Percentiles rank a stretch among this genome's conserved stretches.
Conservation (phyloP, 495 filamentous ascomycete genomes). For the Sabuloglossum arenarium region DNA sequence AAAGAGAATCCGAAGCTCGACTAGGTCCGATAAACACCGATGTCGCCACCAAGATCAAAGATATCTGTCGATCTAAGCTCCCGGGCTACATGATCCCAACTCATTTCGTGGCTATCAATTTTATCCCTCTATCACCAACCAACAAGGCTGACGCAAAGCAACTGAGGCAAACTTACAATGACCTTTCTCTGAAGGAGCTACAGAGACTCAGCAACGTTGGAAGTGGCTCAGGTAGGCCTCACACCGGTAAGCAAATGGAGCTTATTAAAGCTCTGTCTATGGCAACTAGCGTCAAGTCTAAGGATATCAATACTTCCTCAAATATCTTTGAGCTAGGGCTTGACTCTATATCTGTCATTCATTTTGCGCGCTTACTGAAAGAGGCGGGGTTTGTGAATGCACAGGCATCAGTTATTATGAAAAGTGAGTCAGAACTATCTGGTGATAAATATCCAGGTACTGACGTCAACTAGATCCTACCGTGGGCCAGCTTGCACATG, state of each 20-base stretch:
- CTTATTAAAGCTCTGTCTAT: conserved; percentile 30
- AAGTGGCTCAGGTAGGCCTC: conserved; percentile 15
- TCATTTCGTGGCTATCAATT: conserved; percentile 40
- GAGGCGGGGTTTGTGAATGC: conserved; percentile 31
- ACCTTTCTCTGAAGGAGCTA: not conserved
- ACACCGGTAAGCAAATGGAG: conserved; percentile 19
- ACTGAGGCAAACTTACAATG: conserved; percentile 18
- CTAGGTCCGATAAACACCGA: conserved; percentile 5
- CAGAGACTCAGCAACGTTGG: conserved; percentile 5
- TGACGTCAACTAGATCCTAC: conserved; percentile 24
- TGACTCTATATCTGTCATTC: conserved; percentile 62
- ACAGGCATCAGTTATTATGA: conserved; percentile 42
- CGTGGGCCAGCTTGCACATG: conserved; percentile 25
- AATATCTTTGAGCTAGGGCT: conserved; percentile 67
- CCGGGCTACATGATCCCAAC: conserved; percentile 64
- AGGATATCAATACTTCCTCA: conserved; percentile 27
- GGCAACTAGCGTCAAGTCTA: conserved; percentile 21
- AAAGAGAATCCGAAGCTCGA: not conserved
- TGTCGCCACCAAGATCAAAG: conserved; percentile 17
- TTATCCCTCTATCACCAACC: conserved; percentile 46
- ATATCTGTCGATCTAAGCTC: conserved; percentile 35
- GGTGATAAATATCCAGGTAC: not conserved
- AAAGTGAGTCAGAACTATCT: conserved; percentile 18
- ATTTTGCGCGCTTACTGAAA: conserved; percentile 33
- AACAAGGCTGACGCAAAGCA: conserved; percentile 54